Evolutionary conservation across 306 rosid species (phyloP), one percentile per base, ranked within the genome.

Genomic region (Betula pendula): DNA sequence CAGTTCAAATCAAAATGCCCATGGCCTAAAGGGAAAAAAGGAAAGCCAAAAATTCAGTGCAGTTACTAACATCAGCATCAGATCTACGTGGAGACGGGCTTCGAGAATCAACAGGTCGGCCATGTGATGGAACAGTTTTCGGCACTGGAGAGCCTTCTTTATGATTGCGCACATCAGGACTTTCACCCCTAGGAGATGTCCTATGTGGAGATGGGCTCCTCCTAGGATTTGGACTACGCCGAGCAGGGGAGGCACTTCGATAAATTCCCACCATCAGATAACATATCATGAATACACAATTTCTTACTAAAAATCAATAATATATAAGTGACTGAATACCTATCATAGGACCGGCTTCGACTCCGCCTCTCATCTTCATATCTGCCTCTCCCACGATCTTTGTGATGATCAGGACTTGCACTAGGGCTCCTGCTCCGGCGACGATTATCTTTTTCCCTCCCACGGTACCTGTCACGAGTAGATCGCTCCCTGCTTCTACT

Each of bases 401-500:
- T 89, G 72, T 50, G 77, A 40, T 55, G 79, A 68, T 72, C 88
- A 71, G 89, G 90, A 84, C 90, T 86, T 42, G 81, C 85, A 88
- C 90, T 90, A 29, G 70, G 88, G 83, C 90, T 90, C 86, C 89
- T 76, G 80, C 94, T 84, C 49, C 89, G 82, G 52, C 75, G 84
- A 43, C 72, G 86, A 69, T 69, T 78, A 58, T 90, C 94, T 71
- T 84, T 82, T 48, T 88, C 90, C 82, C 85, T 86, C 77, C 77
- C 84, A 47, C 81, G 87, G 76, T 83, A 59, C 75, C 75, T 90
- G 79, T 88, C 87, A 43, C 90, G 94, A 75, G 83, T 86, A 75
- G 82, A 75, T 79, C 85, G 85, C 20, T 90, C 94, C 80, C 89
- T 83, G 82, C 94, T 88, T 79, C 94, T 71, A 68, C 92, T 90